Base-by-base conservation (phyloP, 495 filamentous ascomycete species). In the Copromyces sp. region DNA sequence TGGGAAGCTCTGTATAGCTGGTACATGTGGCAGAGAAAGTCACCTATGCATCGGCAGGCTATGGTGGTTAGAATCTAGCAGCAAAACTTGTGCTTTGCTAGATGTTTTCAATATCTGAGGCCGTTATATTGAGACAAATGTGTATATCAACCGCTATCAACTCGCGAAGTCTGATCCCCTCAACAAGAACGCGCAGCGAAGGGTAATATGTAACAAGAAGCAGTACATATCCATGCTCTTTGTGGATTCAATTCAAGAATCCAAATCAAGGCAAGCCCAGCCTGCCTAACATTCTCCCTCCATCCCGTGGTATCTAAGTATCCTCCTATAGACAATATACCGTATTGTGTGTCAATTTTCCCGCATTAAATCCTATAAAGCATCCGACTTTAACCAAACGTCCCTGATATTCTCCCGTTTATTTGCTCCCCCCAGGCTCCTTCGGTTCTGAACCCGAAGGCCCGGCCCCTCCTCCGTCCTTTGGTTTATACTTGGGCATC, bases 401-500 rank as follows among this genome's bases (percentile, higher is more conserved):
- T 45, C 17, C 41, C 41, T 44, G 41, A 6, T 4, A 16, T 44
- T 47, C 44, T 20, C 24, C 24, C 4, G 2, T 16, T 65, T 35
- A 65, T 65, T 65, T 65, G 35, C 53, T 35, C 12, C 53, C 53
- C 14, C 5, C 29, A 6, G 53, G 32, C 2, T 29, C 53, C 14
- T 65, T 29, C 3, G 29, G 29, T 37, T 1, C 9, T 9, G 53
- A 3, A 65, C 17, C 17, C 53, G 53, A 65, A 35, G 53, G 53
- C 14, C 29, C 53, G 35, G 53, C 53, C 29, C 32, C 71, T 29
- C 69, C 77, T n/a, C 76, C 47, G 42, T 76, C 73, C 45, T 73
- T 77, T 1, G 80, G 72, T 59, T 85, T 87, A 73, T 77, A 74
- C 77, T 90, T 93, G 2, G 95, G 94, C 86, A 93, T 90, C 81